These are phyloP conservation scores for Gaultheria prostrata DNA, from an alignment of 148 eudicot genomes.

Conservation along the genomic window DNA sequence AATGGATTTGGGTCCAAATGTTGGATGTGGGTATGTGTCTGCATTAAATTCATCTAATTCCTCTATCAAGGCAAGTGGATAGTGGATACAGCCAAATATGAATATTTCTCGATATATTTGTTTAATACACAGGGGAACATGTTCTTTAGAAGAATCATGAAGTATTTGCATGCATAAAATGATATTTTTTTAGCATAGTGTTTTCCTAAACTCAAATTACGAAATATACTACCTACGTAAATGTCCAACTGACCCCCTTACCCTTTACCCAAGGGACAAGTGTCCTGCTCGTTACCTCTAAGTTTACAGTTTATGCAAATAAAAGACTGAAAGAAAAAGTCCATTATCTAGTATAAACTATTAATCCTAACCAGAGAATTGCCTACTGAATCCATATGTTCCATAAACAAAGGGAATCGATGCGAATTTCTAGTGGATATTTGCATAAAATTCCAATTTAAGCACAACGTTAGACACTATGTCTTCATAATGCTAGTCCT, in stretches of 20 bases:
- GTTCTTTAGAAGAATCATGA: background rate
- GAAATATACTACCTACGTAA: background rate
- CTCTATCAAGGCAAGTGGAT: background rate
- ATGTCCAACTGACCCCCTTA: background rate
- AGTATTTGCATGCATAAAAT: slow-evolving; percentile 1
- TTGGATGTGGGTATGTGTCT: background rate
- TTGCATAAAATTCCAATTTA: background rate
- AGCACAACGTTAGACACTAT: background rate
- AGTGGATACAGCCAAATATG: background rate
- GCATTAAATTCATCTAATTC: background rate
- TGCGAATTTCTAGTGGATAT: background rate
- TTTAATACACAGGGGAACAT: background rate
- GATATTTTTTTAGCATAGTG: background rate
- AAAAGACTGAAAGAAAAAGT: background rate
- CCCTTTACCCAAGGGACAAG: background rate
- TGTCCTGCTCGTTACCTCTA: background rate
- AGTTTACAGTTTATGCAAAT: background rate
- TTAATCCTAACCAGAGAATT: background rate
- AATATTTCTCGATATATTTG: background rate
- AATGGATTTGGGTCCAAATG: background rate
- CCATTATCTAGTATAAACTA: background rate
- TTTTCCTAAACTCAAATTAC: background rate
- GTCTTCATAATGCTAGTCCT: background rate
- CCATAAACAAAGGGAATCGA: background rate
- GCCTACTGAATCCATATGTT: background rate